Evolutionary conservation across 2,329 filamentous ascomycete genomes (phyloP), one percentile per base, ranked within the genome.

Genomic region (Aspergillus brasiliensis): DNA sequence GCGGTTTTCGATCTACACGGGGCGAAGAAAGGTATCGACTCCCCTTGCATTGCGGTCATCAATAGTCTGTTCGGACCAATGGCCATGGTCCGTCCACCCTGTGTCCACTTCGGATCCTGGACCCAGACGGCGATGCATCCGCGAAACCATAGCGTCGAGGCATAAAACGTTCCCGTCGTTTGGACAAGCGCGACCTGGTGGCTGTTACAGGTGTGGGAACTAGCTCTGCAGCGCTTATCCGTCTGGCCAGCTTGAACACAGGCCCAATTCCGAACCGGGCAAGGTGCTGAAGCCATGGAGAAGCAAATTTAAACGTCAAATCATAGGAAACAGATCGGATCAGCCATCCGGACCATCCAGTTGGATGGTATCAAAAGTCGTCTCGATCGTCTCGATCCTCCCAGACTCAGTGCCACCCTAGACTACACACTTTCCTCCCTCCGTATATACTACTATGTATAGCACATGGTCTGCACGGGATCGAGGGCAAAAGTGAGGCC

Each of bases 41-140:
- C 70, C 69, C 74, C 74, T 76, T 76, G 73, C 73, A 75, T 75
- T 65, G 28, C 51, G 47, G 58, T 53, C 63, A 55, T 64, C 64
- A 70, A 74, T 73, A 75, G 65, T 71, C 51, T 62, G 61, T 40
- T 68, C 61, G 60, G 62, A 60, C 69, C 65, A 70, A 73, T 72
- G 56, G 63, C 59, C 62, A 54, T 57, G 55, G 52, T 48, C 58
- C 51, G 40, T 58, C 27, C 25, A 37, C 46, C 31, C 42, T 19
- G 51, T 58, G 42, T 38, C 44, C 28, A 58, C 49, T 52, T 34
- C 28, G 28, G 47, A 38, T 37, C 34, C 40, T 44, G 19, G 53
- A 15, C 38, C 51, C 38, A 23, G 44, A 5, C 28, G 11, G 54
- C 31, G 38, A 48, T 37, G 46, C 40, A 52, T 38, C 56, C 42